Conservation (phyloP, 2,329 filamentous ascomycete genomes). For the Cladophialophora bantiana region DNA sequence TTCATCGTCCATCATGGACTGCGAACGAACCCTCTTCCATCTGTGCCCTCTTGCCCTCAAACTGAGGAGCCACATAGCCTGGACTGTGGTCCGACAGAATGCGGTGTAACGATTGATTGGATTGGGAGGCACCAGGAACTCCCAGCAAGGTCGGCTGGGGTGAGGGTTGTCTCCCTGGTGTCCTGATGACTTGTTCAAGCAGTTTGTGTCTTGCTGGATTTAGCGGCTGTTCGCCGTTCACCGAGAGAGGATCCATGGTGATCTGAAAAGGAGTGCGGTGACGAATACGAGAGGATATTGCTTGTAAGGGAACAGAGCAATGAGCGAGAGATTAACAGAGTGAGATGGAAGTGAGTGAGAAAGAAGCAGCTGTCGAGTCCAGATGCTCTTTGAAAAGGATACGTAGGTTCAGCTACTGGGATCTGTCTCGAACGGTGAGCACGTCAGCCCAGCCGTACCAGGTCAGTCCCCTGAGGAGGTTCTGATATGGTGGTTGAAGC, state of each 20-base stretch:
- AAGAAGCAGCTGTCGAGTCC: not conserved
- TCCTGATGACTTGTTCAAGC: slow-evolving; percentile 61
- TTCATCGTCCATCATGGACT: slow-evolving; percentile 21
- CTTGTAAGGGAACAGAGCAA: slow-evolving; percentile 5
- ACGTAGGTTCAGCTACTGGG: slow-evolving; percentile 17
- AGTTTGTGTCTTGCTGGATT: slow-evolving; percentile 60
- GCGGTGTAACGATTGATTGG: slow-evolving; percentile 63
- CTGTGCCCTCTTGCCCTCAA: slow-evolving; percentile 90
- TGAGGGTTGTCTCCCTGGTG: slow-evolving; percentile 73
- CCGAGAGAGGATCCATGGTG: slow-evolving; percentile 29
- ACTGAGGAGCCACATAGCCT: slow-evolving; percentile 93
- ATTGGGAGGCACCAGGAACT: slow-evolving; percentile 64
- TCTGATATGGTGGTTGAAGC: slow-evolving; percentile 1
- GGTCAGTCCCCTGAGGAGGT: not conserved
- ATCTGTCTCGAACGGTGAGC: slow-evolving; percentile 11
- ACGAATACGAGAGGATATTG: slow-evolving; percentile 3
- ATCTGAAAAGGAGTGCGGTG: slow-evolving; percentile 2
- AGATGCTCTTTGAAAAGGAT: slow-evolving; percentile 11
- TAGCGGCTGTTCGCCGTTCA: slow-evolving; percentile 33
- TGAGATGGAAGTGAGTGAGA: slow-evolving; percentile 12
- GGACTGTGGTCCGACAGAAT: slow-evolving; percentile 87
- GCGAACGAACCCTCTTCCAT: slow-evolving; percentile 74
- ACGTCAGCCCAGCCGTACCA: slow-evolving; percentile 22
- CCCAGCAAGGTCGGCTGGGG: slow-evolving; percentile 87
- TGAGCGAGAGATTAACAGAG: slow-evolving; percentile 9